Percentiles rank a stretch among this genome's conserved stretches.
phyloP scores from a whole-genome alignment of 139 green algal genomes.

The Eudorina sp. region DNA sequence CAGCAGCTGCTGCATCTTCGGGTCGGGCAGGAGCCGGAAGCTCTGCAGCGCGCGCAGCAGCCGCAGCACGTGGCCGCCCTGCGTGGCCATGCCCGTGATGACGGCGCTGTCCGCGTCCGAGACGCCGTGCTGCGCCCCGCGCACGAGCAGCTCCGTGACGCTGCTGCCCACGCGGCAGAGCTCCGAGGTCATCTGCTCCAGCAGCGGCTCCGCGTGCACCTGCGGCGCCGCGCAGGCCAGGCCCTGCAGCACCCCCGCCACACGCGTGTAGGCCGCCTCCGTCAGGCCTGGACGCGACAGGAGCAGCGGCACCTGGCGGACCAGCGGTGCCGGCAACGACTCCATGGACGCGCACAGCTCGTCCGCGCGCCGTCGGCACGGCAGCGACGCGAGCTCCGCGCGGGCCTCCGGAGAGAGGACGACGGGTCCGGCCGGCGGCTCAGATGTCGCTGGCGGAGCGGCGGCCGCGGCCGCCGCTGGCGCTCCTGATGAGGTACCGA shows the following conservation, averaged over 20 bases:
- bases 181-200: constrained; percentile 68
- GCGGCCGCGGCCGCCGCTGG: background rate
- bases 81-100: constrained; percentile 51
- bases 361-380: constrained; percentile 32
- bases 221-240: constrained; percentile 72
- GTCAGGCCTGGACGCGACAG: constrained; percentile 69
- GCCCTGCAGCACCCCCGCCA: constrained; percentile 68
- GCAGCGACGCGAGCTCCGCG: background rate
- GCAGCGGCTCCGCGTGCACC: constrained; percentile 68
- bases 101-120: constrained; percentile 47
- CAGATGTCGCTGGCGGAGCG: background rate
- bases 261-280: constrained; percentile 71
- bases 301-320: constrained; percentile 62
- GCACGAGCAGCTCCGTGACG: constrained; percentile 58
- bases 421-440: background rate
- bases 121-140: constrained; percentile 47
- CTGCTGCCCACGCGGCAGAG: constrained; percentile 51
- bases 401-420: background rate
- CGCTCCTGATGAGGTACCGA: background rate
- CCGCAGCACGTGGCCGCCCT: constrained; percentile 74
- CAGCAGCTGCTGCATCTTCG: constrained; percentile 28
- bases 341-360: constrained; percentile 44
- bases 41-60: constrained; percentile 78
- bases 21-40: constrained; percentile 56
- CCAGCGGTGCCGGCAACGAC: constrained; percentile 48